A percentile compares a stretch with the other conserved stretches of the same genome.
phyloP scores from a whole-genome alignment of 805 yeast species.

The Myxozyma lipomycoides region DNA sequence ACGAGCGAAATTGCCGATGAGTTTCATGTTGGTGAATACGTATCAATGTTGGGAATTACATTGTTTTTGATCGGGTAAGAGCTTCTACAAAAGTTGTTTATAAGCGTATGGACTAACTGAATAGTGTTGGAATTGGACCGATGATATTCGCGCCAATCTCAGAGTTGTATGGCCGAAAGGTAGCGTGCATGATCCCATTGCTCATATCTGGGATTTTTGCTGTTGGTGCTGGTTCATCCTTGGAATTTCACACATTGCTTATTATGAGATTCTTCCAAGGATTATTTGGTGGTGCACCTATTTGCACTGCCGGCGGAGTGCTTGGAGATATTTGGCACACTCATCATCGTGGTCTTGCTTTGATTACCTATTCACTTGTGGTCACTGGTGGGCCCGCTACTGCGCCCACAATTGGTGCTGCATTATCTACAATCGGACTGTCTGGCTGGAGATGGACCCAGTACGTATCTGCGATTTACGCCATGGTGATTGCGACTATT shows the following conservation, averaged over 20 bases:
- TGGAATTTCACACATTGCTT: slow-evolving; percentile 53
- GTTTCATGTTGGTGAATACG: slow-evolving; percentile 14
- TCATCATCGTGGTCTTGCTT: slow-evolving; percentile 51
- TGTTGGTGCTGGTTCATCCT: slow-evolving; percentile 39
- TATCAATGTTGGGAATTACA: slow-evolving; percentile 21
- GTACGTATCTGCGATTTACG: slow-evolving; percentile 68
- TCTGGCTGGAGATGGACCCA: slow-evolving; percentile 69
- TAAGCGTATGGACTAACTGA: neutral
- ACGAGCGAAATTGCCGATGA: slow-evolving; percentile 8
- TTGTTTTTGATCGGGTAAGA: slow-evolving; percentile 54
- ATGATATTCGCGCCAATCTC: slow-evolving; percentile 75
- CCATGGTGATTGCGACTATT: slow-evolving; percentile 48
- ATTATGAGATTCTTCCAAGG: slow-evolving; percentile 75
- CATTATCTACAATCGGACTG: slow-evolving; percentile 59
- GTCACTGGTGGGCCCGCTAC: slow-evolving; percentile 44
- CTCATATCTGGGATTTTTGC: slow-evolving; percentile 29
- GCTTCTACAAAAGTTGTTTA: no score
- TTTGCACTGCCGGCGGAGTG: slow-evolving; percentile 82
- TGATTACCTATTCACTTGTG: slow-evolving; percentile 47
- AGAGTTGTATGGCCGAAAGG: slow-evolving; percentile 67
- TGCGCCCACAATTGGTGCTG: slow-evolving; percentile 57
- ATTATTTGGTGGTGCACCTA: slow-evolving; percentile 71
- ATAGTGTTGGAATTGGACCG: slow-evolving; percentile 69
- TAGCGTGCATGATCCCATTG: slow-evolving; percentile 52
- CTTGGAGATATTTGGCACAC: slow-evolving; percentile 57